Percentiles rank a stretch among this genome's conserved stretches.
Evolutionary conservation across 345 rosid species (phyloP).

Genomic region (Eucalyptus curtisii): DNA sequence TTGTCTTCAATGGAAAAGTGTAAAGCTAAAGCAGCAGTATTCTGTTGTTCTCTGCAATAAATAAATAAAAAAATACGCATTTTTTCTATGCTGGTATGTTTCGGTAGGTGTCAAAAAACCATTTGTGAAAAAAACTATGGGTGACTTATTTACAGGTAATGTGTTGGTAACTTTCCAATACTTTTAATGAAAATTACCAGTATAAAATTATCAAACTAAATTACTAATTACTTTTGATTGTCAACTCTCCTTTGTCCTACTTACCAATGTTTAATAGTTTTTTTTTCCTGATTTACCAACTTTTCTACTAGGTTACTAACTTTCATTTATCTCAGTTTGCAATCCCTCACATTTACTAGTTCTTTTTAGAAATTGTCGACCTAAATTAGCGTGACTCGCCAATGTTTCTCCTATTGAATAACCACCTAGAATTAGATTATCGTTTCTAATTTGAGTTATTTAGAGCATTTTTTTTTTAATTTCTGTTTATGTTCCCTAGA

Average conservation of each 20-base stretch:
- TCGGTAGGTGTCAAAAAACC: neutral
- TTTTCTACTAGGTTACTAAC: neutral
- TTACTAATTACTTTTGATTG: neutral
- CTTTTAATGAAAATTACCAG: neutral
- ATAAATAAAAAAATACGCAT: neutral
- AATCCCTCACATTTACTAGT: neutral
- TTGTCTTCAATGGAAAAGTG: neutral
- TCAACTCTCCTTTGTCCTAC: neutral
- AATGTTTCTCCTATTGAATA: neutral
- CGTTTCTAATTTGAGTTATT: neutral
- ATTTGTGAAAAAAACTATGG: neutral
- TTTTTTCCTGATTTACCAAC: neutral
- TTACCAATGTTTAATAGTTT: neutral
- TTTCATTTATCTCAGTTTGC: neutral
- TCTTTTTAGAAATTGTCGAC: neutral
- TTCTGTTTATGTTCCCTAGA: too few species aligned
- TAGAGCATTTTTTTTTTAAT: too few species aligned
- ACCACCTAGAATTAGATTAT: neutral
- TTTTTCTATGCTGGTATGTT: neutral
- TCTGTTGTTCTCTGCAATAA: neutral
- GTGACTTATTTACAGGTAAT: neutral
- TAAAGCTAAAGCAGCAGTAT: neutral
- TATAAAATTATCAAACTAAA: neutral
- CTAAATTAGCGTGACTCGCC: neutral
- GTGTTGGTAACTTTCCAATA: neutral